Evolutionary conservation across 1,284 basidiomycete species (phyloP).

Genomic region (Melampsora occidentalis): DNA sequence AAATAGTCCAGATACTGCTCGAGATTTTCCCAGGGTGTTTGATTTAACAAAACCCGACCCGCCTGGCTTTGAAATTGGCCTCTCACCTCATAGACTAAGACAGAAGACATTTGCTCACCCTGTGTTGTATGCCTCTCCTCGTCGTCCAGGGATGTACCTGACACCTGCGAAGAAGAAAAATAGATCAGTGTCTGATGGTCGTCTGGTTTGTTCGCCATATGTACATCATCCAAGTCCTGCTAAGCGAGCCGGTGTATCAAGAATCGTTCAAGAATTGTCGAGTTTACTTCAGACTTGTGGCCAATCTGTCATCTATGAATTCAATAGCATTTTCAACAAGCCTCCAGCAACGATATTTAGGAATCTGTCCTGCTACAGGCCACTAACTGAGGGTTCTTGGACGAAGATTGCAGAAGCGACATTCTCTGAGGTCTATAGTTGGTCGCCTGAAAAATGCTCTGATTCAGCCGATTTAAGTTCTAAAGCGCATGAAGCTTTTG

Average conservation of each 20-base stretch:
- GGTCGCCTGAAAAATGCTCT: background rate
- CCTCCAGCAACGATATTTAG: background rate
- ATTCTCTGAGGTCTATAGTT: slow-evolving; percentile 38
- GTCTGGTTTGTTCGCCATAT: slow-evolving; percentile 4
- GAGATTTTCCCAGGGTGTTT: background rate
- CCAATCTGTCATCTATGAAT: slow-evolving; percentile 26
- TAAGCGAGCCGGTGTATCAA: background rate
- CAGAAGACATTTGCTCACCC: background rate
- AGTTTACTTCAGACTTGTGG: slow-evolving; percentile 26
- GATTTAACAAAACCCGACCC: background rate
- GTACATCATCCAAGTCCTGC: slow-evolving; percentile 10
- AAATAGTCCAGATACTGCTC: background rate
- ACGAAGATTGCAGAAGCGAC: slow-evolving; percentile 38
- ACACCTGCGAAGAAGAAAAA: background rate
- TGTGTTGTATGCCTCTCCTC: background rate
- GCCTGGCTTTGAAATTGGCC: background rate
- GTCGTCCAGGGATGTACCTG: background rate
- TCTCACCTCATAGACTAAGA: too few species aligned
- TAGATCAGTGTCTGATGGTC: background rate
- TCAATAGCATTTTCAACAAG: slow-evolving; percentile 12
- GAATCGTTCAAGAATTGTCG: slow-evolving; percentile 19
- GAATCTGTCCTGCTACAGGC: slow-evolving; percentile 1
- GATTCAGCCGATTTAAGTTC: background rate
- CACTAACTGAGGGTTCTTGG: slow-evolving; percentile 17
- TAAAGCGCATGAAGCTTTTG: slow-evolving; percentile 11